phyloP scores from a whole-genome alignment of 139 green algal genomes.

The Pseudopediastrum boryanum region DNA sequence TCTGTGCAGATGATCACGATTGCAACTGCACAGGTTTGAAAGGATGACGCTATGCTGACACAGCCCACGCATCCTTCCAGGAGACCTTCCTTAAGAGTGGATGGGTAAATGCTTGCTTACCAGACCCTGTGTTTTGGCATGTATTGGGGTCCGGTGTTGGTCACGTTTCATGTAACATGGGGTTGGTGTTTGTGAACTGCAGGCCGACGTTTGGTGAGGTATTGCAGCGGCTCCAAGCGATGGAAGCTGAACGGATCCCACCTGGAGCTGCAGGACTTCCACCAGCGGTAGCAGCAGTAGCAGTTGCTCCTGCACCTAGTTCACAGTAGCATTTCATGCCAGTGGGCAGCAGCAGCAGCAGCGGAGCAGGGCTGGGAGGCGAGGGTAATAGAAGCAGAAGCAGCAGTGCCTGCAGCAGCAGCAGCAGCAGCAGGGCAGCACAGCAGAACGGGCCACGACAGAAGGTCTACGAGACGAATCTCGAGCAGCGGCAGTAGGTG shows the following conservation, averaged over 20 bases:
- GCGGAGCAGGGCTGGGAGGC: neutral
- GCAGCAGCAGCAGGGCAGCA: slow-evolving; percentile 1
- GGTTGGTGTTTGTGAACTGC: no score
- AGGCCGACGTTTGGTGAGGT: slow-evolving; percentile 17
- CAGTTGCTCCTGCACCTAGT: neutral
- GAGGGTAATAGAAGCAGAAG: neutral
- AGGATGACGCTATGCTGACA: no score
- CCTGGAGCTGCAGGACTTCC: neutral
- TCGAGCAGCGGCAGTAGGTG: no score
- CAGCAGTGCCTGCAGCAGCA: neutral
- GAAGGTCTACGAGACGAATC: neutral
- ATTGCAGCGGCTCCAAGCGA: neutral
- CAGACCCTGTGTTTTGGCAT: no score
- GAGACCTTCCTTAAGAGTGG: no score
- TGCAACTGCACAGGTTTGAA: no score
- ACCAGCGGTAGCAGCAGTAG: neutral
- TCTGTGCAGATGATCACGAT: no score
- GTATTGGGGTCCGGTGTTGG: no score
- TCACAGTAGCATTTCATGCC: neutral
- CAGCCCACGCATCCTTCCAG: no score
- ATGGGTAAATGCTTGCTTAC: no score
- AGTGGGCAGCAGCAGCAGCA: neutral
- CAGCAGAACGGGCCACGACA: neutral
- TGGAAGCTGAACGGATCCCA: neutral
- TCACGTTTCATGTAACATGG: no score